These are phyloP conservation scores for Monosporascus sp. DNA, from an alignment of 2,329 filamentous ascomycete genomes.

Conservation along the genomic window DNA sequence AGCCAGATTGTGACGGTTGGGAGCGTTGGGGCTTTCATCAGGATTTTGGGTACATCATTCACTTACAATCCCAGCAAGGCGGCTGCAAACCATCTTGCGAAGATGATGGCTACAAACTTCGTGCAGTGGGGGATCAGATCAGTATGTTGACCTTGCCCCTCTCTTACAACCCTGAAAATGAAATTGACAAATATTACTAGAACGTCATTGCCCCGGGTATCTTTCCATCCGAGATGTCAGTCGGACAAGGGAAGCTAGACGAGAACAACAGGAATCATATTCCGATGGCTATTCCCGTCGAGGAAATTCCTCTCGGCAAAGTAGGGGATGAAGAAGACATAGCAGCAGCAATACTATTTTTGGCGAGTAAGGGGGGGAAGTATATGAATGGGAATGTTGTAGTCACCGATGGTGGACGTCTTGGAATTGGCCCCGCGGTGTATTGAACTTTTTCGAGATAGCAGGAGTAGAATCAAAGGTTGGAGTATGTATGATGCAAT, in stretches of 20 bases:
- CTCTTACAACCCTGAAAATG: too few relatives aligned
- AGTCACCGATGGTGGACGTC: constrained; percentile 8
- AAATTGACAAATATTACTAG: constrained; percentile 1
- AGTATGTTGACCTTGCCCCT: background rate
- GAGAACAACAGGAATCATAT: constrained; percentile 8
- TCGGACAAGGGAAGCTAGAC: constrained; percentile 5
- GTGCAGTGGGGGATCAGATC: constrained; percentile 10
- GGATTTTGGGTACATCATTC: background rate
- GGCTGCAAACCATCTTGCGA: constrained; percentile 6
- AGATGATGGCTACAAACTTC: constrained; percentile 12
- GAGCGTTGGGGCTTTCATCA: constrained; percentile 8
- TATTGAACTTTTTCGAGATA: constrained; percentile 3
- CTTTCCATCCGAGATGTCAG: constrained; percentile 8
- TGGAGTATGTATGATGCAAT: background rate
- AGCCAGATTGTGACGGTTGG: constrained; percentile 8
- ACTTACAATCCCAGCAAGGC: constrained; percentile 6
- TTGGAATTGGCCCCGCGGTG: constrained; percentile 6
- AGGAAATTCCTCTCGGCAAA: constrained; percentile 8
- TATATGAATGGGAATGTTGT: constrained; percentile 10
- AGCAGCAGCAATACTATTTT: constrained; percentile 9
- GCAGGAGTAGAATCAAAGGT: background rate
- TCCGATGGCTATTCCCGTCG: constrained; percentile 1
- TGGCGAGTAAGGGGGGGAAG: constrained; percentile 8
- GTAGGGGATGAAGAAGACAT: constrained; percentile 11
- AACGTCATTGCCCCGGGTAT: constrained; percentile 8